Percentiles rank a stretch among this genome's conserved stretches.
phyloP scores from a whole-genome alignment of 257 asterid species.

The Dorcoceras hygrometricum region DNA sequence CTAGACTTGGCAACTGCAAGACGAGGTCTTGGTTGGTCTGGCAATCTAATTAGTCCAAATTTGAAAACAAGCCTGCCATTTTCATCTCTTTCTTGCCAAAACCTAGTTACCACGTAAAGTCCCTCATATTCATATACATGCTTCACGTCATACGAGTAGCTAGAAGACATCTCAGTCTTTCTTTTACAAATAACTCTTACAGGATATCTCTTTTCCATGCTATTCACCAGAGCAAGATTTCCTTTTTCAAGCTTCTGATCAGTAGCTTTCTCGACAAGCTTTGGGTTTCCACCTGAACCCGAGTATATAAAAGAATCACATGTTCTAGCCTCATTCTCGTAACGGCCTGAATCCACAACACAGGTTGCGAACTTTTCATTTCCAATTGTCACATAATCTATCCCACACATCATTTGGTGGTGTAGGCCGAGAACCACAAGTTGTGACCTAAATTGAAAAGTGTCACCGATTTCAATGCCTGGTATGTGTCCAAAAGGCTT shows the following conservation, averaged over 20 bases:
- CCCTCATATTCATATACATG: conserved; percentile 59
- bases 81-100: conserved; percentile 36
- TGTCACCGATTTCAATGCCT: conserved; percentile 70
- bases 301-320: conserved; percentile 50
- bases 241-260: conserved; percentile 79
- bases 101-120: conserved; percentile 43
- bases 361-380: conserved; percentile 55
- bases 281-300: conserved; percentile 66
- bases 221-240: conserved; percentile 60
- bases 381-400: conserved; percentile 34
- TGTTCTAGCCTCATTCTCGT: conserved; percentile 33
- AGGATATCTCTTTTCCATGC: conserved; percentile 43
- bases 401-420: conserved; percentile 42
- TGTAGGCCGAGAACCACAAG: conserved; percentile 66
- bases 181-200: conserved; percentile 62
- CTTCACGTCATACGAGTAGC: conserved; percentile 23
- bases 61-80: conserved; percentile 51
- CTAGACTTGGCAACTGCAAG: neutral
- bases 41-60: conserved; percentile 55
- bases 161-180: conserved; percentile 23
- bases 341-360: conserved; percentile 61
- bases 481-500: conserved; percentile 53
- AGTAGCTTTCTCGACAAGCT: conserved; percentile 21
- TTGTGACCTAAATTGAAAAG: conserved; percentile 60
- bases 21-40: conserved; percentile 41